Base-by-base conservation (phyloP, 176 grass and related monocot genomes). In the Elymus sibiricus region DNA sequence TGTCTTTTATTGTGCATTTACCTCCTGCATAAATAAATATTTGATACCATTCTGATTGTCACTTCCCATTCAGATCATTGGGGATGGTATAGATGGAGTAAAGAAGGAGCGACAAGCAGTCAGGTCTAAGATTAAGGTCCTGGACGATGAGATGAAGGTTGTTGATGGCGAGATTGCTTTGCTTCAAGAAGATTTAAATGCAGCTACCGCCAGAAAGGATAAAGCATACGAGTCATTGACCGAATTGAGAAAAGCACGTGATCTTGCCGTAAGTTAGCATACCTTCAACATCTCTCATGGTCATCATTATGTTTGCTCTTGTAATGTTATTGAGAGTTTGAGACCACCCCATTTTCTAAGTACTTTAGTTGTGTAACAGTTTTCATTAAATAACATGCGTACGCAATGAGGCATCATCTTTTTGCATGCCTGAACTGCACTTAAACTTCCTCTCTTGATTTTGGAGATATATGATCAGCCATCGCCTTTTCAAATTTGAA, bases 21-120 rank as follows among this genome's bases (percentile, higher is more conserved):
- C 47, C 76, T 82, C 7, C 34, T 74, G 29, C 46, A 43, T 31
- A 43, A 83, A 81, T 26, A 77, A 8, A 53, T 55, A 40, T 28
- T 58, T 63, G 56, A 15, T 46, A 70, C 53, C 26, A 83, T 86
- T 76, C 55, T 87, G 22, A 56, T 81, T 66, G 43, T 16, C 64
- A 74, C 69, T 61, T 53, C 69, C 59, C 28, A 27, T 71, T 83
- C 43, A 94, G 92, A 64, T 87, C 58, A 88, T 91, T 0, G 89
- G 92, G 55, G 89, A 71, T 56, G 86, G 84, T 11, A 84, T 94
- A 66, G 92, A 91, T 91, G 86, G 70, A 61, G 81, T 94, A 78
- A 94, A 86, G 87, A 94, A 91, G 76, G 92, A 94, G 81, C 76
- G 83, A 29, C 83, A 91, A 86, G 83, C 89, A 78, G 83, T 94